phyloP scores from a whole-genome alignment of 2,329 filamentous ascomycete genomes.

The Xylaria hypoxylon region DNA sequence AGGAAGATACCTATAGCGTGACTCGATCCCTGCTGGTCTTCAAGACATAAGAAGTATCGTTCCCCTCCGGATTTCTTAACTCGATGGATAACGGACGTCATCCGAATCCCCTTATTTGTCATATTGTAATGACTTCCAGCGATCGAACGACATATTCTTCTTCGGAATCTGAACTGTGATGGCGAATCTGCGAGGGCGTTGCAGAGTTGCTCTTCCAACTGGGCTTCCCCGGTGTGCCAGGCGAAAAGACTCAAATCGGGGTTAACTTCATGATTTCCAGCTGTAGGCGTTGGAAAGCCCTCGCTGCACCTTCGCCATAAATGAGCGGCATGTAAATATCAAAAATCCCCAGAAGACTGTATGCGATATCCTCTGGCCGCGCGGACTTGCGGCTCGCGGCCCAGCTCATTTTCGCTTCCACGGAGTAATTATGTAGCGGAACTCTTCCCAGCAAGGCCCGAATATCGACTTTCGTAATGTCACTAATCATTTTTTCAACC shows the following conservation, averaged over 20 bases:
- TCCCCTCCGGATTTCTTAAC: not conserved
- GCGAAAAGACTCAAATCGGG: slow-evolving; percentile 18
- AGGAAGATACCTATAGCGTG: not conserved
- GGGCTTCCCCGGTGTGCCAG: not conserved
- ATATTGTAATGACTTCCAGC: slow-evolving; percentile 10
- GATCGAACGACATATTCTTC: slow-evolving; percentile 13
- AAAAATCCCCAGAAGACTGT: slow-evolving; percentile 21
- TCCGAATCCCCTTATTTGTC: slow-evolving; percentile 8
- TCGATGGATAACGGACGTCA: not conserved
- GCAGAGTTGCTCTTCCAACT: not conserved
- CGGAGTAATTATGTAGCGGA: not conserved
- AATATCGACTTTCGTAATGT: not conserved
- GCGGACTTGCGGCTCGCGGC: not conserved
- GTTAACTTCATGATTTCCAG: slow-evolving; percentile 7
- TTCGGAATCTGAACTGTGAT: slow-evolving; percentile 1
- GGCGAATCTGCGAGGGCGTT: slow-evolving; percentile 7
- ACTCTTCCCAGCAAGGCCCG: not conserved
- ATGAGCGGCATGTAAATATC: not conserved
- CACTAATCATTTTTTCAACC: not conserved
- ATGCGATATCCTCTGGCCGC: slow-evolving; percentile 11
- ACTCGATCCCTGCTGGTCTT: not conserved
- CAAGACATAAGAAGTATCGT: not conserved
- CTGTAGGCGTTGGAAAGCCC: not conserved
- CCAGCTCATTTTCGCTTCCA: slow-evolving; percentile 13
- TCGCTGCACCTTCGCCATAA: slow-evolving; percentile 10